Evolutionary conservation across 2,329 filamentous ascomycete species (phyloP), one percentile per base, ranked within the genome.

Genomic region (Penicillium sp.): DNA sequence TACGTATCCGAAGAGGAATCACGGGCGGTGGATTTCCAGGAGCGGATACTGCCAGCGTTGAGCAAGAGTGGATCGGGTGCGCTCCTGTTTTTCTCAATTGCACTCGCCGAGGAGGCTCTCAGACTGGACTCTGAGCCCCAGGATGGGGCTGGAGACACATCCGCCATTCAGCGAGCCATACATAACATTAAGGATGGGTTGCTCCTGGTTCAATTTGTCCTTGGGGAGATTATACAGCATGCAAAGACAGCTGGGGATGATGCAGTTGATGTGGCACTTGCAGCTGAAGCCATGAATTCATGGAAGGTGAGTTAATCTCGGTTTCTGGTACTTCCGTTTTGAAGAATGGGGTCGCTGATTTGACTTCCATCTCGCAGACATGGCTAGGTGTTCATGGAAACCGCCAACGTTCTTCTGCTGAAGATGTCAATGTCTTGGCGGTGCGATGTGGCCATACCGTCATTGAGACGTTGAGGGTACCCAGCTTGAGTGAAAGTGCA

Each of bases 91-190:
- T 72, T 72, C 38, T 69, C 67, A 17, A 65, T 66, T 26, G 67
- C 66, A 7, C 55, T 73, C 13, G 69, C 67, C 3, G 71, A 74
- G 54, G 71, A 71, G 44, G 63, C 66, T n/a, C 40, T 54, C 12
- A 47, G 57, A n/a, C 40, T 58, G 1, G 57, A 60, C 7, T 45
- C 49, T 4, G 55, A 59, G 22, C 52, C 58, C 22, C 51, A 57
- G 5, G 53, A 54, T n/a, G 38, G 53, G 10, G 33, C 46, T 15
- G 52, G 45, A 22, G 44, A 48, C 2, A 24, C n/a, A 3, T 41
- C 53, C 4, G 46, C 43, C 22, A 43, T 58, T 35, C 62, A 44
- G 53, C 54, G 48, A 52, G 57, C 54, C 3, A 35, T 52, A 35
- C 37, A 35, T n/a, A 72, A 71, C 52, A 58, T 65, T 33, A 57